Conservation (phyloP, 202 grass and related monocot species). For the Carex arenaria region DNA sequence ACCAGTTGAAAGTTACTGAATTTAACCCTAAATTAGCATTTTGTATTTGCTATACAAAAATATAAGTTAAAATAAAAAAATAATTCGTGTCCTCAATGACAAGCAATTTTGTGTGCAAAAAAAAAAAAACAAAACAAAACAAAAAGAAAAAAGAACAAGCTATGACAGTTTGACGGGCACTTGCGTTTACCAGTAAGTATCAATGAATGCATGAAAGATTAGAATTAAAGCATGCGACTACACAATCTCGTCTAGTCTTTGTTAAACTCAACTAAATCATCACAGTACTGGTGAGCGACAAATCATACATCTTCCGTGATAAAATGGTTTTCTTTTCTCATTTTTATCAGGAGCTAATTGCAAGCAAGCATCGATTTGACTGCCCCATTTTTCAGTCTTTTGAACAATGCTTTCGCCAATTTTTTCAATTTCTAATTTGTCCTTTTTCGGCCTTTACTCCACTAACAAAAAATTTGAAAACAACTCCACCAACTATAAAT, state of each 20-base stretch:
- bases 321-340: background rate
- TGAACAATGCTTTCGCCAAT: background rate
- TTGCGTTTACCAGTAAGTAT: background rate
- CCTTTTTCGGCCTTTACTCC: background rate
- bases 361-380: slow-evolving; percentile 18
- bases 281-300: too few relatives aligned
- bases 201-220: background rate
- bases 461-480: background rate
- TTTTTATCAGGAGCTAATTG: background rate
- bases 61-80: too few relatives aligned
- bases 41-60: too few relatives aligned
- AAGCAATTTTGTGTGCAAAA: too few relatives aligned
- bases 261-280: slow-evolving; percentile 17
- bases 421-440: background rate
- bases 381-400: background rate
- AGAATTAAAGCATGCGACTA: slow-evolving; percentile 13
- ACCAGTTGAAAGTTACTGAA: too few relatives aligned
- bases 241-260: slow-evolving; percentile 16
- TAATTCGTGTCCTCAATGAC: too few relatives aligned
- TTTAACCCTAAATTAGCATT: too few relatives aligned
- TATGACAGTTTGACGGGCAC: background rate
- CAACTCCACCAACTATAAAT: slow-evolving; percentile 1
- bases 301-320: background rate
- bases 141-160: too few relatives aligned
- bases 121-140: too few relatives aligned